Evolutionary conservation across 768 basidiomycete species (phyloP), one percentile per base, ranked within the genome.

Genomic region (Leccinum disarticulatum): DNA sequence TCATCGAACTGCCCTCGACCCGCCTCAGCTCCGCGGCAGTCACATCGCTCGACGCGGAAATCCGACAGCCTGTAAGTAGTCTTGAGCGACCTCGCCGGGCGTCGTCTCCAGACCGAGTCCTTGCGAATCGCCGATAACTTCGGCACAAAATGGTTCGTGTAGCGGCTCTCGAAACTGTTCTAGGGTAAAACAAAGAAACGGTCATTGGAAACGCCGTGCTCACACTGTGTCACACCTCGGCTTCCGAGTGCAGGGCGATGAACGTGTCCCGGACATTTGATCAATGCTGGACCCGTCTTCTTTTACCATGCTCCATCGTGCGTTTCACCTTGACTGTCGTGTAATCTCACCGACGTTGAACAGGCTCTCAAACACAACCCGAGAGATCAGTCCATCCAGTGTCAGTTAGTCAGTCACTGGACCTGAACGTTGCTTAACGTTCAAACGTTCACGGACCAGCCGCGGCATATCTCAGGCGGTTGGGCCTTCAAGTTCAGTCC

Each of bases 211-310:
- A 9, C 17, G 56, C 10, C 11, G 46, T 35, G 49, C 83, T 55
- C 31, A 31, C 61, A 91, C 91, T 85, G 97, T 3, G 27, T 2
- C 27, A 25, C 25, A 25, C 3, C 25, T 25, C 25, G 25, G 25
- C 95, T 72, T 6, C 84, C 77, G 88, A 89, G 74, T 99, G 96
- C 15, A 98, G 81, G 0, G 89, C 86, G 59, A 98, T 90, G 73
- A 98, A 98, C 1, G 91, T 93, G 47, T 95, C 90, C 33, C 96
- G 89, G 92, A 91, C 94, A 98, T 95, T 54, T 84, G 76, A 74
- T 97, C 92, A 56, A 98, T 88, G 64, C 81, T 33, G 31, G 11
- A 33, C 31, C 3, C 5, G 31, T 33, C 31, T 25, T 27, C 10
- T 11, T 11, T 11, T 33, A 11, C 11, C 31, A 33, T 33, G 31